Percentiles rank a stretch among this genome's conserved stretches.
Conservation (phyloP, 2,329 filamentous ascomycete genomes). For the Phoma herbarum region DNA sequence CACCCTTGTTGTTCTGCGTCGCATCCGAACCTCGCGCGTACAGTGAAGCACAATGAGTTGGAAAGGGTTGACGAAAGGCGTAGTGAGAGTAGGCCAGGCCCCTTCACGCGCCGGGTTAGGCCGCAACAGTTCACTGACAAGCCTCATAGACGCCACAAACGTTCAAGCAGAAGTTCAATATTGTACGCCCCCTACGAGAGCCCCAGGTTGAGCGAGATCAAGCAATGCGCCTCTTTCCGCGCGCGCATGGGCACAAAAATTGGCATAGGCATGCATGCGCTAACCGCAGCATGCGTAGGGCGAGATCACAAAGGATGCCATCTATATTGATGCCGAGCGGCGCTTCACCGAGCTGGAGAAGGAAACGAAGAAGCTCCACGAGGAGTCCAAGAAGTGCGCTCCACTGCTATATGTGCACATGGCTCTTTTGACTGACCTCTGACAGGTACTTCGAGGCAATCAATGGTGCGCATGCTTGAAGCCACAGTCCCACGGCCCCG, state of each 20-base stretch:
- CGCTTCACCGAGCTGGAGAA: conserved; percentile 92
- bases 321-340: conserved; percentile 94
- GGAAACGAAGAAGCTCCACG: conserved; percentile 96
- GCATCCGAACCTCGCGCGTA: conserved; percentile 13
- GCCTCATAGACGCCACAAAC: conserved; percentile 78
- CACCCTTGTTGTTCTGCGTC: conserved; percentile 16
- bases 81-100: conserved; percentile 72
- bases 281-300: conserved; percentile 59
- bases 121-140: conserved; percentile 35
- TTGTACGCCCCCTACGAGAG: conserved; percentile 57
- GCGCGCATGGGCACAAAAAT: too few species aligned
- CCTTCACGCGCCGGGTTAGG: conserved; percentile 20
- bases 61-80: conserved; percentile 92
- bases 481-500: neutral
- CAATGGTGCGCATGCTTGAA: conserved; percentile 67
- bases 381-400: conserved; percentile 84
- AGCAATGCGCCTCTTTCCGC: conserved; percentile 33
- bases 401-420: neutral
- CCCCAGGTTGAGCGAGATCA: neutral
- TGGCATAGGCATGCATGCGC: conserved; percentile 26
- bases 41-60: conserved; percentile 77
- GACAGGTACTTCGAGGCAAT: conserved; percentile 88
- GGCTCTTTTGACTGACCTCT: conserved; percentile 31
- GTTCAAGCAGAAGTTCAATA: conserved; percentile 90
- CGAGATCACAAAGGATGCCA: conserved; percentile 91